Conservation (phyloP, 1,139 yeast genomes). For the Yamadazyma dushanensis region DNA sequence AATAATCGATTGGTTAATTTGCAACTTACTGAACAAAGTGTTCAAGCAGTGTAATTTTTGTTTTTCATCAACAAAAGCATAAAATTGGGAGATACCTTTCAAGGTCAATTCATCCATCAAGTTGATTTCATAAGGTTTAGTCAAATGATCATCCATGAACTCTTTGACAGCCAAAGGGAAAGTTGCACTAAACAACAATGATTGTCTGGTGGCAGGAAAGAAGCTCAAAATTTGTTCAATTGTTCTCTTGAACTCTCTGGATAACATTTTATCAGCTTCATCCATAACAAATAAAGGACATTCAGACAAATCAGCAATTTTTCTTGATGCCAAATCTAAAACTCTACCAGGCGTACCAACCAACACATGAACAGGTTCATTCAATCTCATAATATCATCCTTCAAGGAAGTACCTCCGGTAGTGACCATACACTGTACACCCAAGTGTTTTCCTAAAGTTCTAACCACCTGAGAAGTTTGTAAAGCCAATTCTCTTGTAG, state of each 20-base stretch:
- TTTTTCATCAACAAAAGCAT: slow-evolving; percentile 95
- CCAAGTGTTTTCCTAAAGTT: slow-evolving; percentile 94
- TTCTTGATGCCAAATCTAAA: slow-evolving; percentile 87
- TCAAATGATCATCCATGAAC: slow-evolving; percentile 89
- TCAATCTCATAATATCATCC: slow-evolving; percentile 91
- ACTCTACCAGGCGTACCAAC: slow-evolving; percentile 98
- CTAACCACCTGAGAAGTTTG: slow-evolving; percentile 97
- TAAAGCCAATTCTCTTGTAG: slow-evolving; percentile 94
- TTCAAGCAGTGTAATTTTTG: slow-evolving; percentile 95
- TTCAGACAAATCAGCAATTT: slow-evolving; percentile 81
- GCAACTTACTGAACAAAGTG: slow-evolving; percentile 89
- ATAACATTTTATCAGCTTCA: slow-evolving; percentile 96
- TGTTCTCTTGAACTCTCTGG: slow-evolving; percentile 84
- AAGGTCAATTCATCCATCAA: slow-evolving; percentile 96
- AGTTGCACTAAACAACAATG: slow-evolving; percentile 89
- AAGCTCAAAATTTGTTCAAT: slow-evolving; percentile 85
- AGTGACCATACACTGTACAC: slow-evolving; percentile 94
- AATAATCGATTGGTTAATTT: slow-evolving; percentile 93
- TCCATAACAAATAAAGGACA: slow-evolving; percentile 95
- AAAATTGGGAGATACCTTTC: slow-evolving; percentile 94
- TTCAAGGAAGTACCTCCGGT: slow-evolving; percentile 96
- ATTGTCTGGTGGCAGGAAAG: slow-evolving; percentile 82
- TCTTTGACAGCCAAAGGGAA: slow-evolving; percentile 93
- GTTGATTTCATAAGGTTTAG: slow-evolving; percentile 92
- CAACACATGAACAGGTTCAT: slow-evolving; percentile 86